A percentile compares a stretch with the other conserved stretches of the same genome.
These are phyloP conservation scores for Ilex asprella DNA, from an alignment of 257 asterid genomes.

Conservation along the genomic window DNA sequence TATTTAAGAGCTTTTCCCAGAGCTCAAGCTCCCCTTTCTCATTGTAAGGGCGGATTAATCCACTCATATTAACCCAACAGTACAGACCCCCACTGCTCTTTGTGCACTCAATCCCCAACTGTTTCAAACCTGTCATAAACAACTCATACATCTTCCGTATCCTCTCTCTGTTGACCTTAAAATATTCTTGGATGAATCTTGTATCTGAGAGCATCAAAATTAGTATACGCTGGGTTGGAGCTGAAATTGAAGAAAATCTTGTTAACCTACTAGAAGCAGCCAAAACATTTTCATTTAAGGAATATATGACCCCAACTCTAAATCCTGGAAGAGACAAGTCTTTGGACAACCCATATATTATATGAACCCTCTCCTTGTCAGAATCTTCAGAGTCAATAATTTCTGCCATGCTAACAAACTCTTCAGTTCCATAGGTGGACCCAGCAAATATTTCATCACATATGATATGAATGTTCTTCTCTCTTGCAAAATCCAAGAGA, in stretches of 20 bases:
- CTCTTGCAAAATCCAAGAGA: slow-evolving; percentile 75
- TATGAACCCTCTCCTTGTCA: slow-evolving; percentile 82
- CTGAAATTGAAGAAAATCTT: slow-evolving; percentile 78
- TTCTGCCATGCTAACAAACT: slow-evolving; percentile 93
- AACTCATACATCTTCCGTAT: slow-evolving; percentile 40
- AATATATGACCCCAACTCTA: slow-evolving; percentile 81
- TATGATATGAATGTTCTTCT: slow-evolving; percentile 83
- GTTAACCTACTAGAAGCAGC: slow-evolving; percentile 73
- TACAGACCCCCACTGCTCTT: slow-evolving; percentile 75
- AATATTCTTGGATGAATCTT: slow-evolving; percentile 49
- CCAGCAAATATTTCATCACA: slow-evolving; percentile 92
- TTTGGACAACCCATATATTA: slow-evolving; percentile 77
- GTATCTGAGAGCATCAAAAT: slow-evolving; percentile 72
- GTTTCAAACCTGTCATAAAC: slow-evolving; percentile 56
- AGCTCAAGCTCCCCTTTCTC: slow-evolving; percentile 94
- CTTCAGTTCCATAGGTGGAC: slow-evolving; percentile 64
- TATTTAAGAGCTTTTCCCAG: slow-evolving; percentile 68
- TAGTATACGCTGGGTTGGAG: slow-evolving; percentile 68
- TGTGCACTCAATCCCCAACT: slow-evolving; percentile 54
- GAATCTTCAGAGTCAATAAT: slow-evolving; percentile 57
- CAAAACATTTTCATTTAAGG: slow-evolving; percentile 68
- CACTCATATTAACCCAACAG: slow-evolving; percentile 92
- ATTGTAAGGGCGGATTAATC: slow-evolving; percentile 58
- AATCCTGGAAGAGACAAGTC: slow-evolving; percentile 87
- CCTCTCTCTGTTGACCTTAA: slow-evolving; percentile 50